Conservation (phyloP, 331 rosid genomes). For the Malus hybrid region DNA sequence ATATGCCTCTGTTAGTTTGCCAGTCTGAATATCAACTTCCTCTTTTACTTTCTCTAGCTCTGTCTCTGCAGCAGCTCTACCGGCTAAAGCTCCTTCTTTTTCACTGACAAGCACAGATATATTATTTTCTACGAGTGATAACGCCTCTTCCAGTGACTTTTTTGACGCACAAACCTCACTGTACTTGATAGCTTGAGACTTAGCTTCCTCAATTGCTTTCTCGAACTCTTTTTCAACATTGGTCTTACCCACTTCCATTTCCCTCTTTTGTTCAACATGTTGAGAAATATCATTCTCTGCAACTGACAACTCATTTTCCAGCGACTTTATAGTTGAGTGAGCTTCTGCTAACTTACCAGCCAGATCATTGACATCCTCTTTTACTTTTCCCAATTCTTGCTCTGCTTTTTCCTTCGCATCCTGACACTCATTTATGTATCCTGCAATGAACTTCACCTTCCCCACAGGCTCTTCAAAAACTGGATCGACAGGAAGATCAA, state of each 20-base stretch:
- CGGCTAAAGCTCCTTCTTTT: constrained; percentile 57
- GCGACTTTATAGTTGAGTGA: constrained; percentile 39
- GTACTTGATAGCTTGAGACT: constrained; percentile 24
- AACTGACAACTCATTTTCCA: constrained; percentile 53
- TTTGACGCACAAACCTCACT: constrained; percentile 37
- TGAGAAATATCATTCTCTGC: constrained; percentile 44
- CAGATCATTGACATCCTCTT: constrained; percentile 40
- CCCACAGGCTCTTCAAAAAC: constrained; percentile 67
- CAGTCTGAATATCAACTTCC: constrained; percentile 47
- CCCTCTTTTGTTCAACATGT: constrained; percentile 57
- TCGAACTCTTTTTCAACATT: constrained; percentile 51
- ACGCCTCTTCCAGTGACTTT: constrained; percentile 60
- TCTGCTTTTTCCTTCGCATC: constrained; percentile 52
- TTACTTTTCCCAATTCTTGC: constrained; percentile 44
- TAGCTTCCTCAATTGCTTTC: constrained; percentile 45
- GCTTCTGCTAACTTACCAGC: constrained; percentile 53
- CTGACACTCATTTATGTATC: constrained; percentile 48
- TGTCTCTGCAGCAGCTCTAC: constrained; percentile 49
- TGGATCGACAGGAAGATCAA: constrained; percentile 53
- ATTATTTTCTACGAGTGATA: constrained; percentile 57
- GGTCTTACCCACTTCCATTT: constrained; percentile 44
- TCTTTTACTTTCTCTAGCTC: constrained; percentile 60
- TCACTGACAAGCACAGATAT: constrained; percentile 42
- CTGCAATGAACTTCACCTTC: constrained; percentile 70
- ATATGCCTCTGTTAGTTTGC: constrained; percentile 59